Evolutionary conservation across 208 protist genomes (phyloP), one percentile per base, ranked within the genome.

Genomic region (Endotrypanum monterogeii): DNA sequence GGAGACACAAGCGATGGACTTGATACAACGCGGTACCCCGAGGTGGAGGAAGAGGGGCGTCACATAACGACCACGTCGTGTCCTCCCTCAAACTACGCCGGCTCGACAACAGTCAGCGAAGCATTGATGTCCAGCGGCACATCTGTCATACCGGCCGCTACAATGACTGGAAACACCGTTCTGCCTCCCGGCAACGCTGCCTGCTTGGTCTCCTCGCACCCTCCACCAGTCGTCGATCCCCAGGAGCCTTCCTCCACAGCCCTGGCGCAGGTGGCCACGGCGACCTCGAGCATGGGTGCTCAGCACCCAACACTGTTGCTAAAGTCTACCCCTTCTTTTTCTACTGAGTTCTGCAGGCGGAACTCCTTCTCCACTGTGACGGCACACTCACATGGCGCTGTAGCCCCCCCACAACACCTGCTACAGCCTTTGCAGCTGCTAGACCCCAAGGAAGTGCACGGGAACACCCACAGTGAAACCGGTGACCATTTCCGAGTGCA

Each of bases 271-370:
- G 67, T 51, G 37, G 58, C 68, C n/a, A 54, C 56, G 20, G 57
- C 67, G 9, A 79, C 67, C 60, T 32, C 60, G n/a, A 67, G 54
- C 44, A 73, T 63, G 7, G 55, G 63, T 3, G 70, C 69, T 25
- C 69, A 12, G 48, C 61, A 80, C 65, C 63, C 68, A 23, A 9
- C 71, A 44, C 56, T 46, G 44, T 48, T 68, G n/a, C n/a, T 30
- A 65, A 51, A 28, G 70, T 68, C 44, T 28, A 55, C 12, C 41
- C n/a, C 67, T 46, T 32, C 25, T 35, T n/a, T 41, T 54, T 63
- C 63, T 3, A 46, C 41, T 1, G 76, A 80, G 65, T 2, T 46
- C 16, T 56, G 55, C 69, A 71, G 72, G 28, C 44, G 37, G 54
- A 75, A 70, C 69, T 35, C 67, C 3, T 52, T 71, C 5, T 30